phyloP scores from a whole-genome alignment of 371 early-diverging fungal species.

The Mortierella sp. region DNA sequence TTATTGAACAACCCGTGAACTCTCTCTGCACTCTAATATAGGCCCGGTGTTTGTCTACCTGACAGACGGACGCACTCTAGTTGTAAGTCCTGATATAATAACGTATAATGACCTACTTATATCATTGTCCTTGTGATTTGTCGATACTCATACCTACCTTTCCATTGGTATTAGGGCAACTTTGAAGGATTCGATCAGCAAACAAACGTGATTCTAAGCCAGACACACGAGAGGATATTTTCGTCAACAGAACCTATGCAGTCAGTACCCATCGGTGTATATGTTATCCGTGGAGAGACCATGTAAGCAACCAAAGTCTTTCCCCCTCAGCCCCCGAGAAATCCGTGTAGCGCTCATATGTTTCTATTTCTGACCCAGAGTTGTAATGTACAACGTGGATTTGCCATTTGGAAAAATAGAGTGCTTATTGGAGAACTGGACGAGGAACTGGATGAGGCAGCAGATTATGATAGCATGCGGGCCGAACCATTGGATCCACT shows the following conservation, averaged over 20 bases:
- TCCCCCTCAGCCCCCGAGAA: no score
- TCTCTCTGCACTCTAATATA: not conserved
- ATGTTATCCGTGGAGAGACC: constrained; percentile 50
- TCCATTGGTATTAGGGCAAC: constrained; percentile 28
- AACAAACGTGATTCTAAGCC: constrained; percentile 42
- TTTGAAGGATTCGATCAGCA: constrained; percentile 47
- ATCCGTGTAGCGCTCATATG: no score
- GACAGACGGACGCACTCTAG: constrained; percentile 50
- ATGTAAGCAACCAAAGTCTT: constrained; percentile 23
- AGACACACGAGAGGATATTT: constrained; percentile 51
- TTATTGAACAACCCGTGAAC: no score
- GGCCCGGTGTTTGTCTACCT: constrained; percentile 47
- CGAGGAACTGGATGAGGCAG: constrained; percentile 40
- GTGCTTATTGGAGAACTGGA: constrained; percentile 48
- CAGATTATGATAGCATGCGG: constrained; percentile 43
- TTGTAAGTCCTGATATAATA: no score
- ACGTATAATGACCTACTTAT: no score
- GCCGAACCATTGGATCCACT: constrained; percentile 47
- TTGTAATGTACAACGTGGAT: no score
- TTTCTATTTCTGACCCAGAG: no score
- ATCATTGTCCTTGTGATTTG: no score
- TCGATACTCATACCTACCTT: not conserved
- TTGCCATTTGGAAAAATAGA: no score
- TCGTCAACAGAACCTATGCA: constrained; percentile 46
- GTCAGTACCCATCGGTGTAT: constrained; percentile 51